Conservation (phyloP, 768 basidiomycete species). For the Exidia glandulosa region DNA sequence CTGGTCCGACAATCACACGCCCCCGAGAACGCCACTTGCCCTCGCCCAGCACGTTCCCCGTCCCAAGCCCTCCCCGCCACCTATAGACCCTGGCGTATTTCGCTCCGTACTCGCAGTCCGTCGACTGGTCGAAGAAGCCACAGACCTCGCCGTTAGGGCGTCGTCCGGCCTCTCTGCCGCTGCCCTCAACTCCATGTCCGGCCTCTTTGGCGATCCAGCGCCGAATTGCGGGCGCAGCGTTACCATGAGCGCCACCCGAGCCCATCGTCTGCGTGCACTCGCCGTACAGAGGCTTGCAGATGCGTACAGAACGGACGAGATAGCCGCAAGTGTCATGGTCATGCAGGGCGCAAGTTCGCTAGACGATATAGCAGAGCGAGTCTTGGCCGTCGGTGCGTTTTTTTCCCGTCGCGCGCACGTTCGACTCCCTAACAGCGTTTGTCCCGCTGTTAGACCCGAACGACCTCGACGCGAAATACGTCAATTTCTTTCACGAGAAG, state of each 20-base stretch:
- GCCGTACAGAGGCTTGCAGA: conserved; percentile 81
- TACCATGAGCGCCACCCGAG: conserved; percentile 74
- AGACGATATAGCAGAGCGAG: conserved; percentile 83
- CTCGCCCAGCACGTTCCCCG: conserved; percentile 15
- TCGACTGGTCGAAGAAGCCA: conserved; percentile 77
- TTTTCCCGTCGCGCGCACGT: not conserved
- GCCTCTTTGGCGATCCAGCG: conserved; percentile 34
- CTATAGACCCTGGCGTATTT: conserved; percentile 84
- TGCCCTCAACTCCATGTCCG: conserved; percentile 49
- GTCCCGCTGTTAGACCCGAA: conserved; percentile 43
- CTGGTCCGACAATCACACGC: too few species aligned
- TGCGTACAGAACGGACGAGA: conserved; percentile 81
- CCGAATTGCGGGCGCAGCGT: conserved; percentile 54
- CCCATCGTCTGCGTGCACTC: conserved; percentile 67
- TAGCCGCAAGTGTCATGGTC: conserved; percentile 87
- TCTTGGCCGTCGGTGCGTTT: conserved; percentile 53
- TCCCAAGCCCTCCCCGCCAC: conserved; percentile 67
- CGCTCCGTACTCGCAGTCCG: conserved; percentile 65
- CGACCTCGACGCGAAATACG: conserved; percentile 73
- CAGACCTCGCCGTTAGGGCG: conserved; percentile 80
- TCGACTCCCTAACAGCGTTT: not conserved
- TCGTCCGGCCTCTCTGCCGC: conserved; percentile 72
- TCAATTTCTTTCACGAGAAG: conserved; percentile 91
- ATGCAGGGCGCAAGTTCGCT: conserved; percentile 92
- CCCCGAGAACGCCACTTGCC: conserved; percentile 19